Conservation (phyloP, 2,329 filamentous ascomycete genomes). For the Fusarium sp. region DNA sequence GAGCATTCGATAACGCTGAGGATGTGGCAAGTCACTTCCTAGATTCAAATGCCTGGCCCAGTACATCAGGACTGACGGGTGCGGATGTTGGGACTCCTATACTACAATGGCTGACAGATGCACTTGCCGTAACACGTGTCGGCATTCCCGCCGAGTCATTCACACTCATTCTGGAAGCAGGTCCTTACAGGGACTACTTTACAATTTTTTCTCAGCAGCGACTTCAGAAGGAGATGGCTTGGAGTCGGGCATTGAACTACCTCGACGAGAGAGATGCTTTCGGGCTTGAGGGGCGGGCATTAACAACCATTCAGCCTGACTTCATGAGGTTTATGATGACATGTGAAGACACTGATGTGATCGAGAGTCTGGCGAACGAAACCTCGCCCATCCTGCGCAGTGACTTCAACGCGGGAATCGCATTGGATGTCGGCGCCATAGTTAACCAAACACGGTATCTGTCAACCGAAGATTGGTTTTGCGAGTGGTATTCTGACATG, state of each 20-base stretch:
- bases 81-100: neutral
- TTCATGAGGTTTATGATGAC: too few relatives aligned
- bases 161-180: conserved; percentile 1
- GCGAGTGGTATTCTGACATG: neutral
- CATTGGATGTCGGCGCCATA: neutral
- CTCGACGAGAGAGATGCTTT: too few relatives aligned
- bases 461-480: neutral
- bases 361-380: fast-evolving
- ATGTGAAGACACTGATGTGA: fast-evolving
- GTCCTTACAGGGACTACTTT: neutral
- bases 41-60: neutral
- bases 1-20: neutral
- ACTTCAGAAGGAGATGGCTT: neutral
- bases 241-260: neutral
- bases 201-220: neutral
- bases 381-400: neutral
- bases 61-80: too few relatives aligned
- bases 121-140: neutral
- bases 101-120: conserved; percentile 1
- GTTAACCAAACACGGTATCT: neutral
- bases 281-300: too few relatives aligned
- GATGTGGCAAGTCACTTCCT: neutral
- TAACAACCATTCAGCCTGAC: too few relatives aligned
- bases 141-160: neutral
- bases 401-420: neutral